phyloP scores from a whole-genome alignment of 768 basidiomycete genomes.

The Boletus rubescentipes region DNA sequence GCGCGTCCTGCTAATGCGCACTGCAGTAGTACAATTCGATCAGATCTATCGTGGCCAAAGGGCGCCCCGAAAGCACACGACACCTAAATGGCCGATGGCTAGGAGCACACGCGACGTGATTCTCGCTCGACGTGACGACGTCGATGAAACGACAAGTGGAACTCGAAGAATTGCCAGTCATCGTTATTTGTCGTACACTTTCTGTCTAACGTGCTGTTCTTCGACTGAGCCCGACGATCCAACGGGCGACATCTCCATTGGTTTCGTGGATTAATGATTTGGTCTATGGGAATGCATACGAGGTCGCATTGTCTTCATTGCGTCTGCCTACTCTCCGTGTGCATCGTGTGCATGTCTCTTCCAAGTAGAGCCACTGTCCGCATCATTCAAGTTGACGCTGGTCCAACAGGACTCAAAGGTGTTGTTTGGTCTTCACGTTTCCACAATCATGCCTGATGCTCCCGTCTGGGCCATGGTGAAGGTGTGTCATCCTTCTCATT shows the following conservation, averaged over 20 bases:
- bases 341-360: constrained; percentile 19
- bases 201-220: too few relatives aligned
- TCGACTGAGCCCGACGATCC: too few relatives aligned
- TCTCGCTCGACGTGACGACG: too few relatives aligned
- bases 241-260: too few relatives aligned
- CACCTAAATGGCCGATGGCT: too few relatives aligned
- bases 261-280: background rate
- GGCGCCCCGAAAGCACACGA: too few relatives aligned
- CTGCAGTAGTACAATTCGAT: background rate
- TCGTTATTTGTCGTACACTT: too few relatives aligned
- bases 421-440: constrained; percentile 48
- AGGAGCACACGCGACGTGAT: too few relatives aligned
- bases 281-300: background rate
- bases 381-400: constrained; percentile 52
- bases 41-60: too few relatives aligned
- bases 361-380: constrained; percentile 42
- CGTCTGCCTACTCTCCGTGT: background rate
- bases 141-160: too few relatives aligned
- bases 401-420: constrained; percentile 46
- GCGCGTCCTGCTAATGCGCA: background rate
- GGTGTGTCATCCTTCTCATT: constrained; percentile 30
- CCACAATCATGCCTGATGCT: constrained; percentile 40
- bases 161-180: too few relatives aligned
- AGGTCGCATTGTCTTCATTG: background rate
- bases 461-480: constrained; percentile 25